Conservation (phyloP, 192 early-diverging fungal species). For the Coemansia sp. region DNA sequence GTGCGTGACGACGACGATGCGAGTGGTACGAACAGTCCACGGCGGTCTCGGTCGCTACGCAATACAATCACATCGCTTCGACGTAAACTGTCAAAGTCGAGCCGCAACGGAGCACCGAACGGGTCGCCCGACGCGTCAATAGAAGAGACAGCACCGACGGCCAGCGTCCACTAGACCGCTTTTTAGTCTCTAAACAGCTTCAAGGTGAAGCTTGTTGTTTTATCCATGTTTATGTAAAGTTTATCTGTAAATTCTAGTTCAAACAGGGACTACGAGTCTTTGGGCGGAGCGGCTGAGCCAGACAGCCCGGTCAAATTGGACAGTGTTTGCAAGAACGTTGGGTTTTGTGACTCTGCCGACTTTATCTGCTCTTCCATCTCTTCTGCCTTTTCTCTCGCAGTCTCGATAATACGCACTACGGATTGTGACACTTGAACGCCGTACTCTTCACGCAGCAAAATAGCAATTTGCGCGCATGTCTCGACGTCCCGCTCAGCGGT, state of each 20-base stretch:
- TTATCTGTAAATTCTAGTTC: no score
- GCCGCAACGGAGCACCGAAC: constrained; percentile 19
- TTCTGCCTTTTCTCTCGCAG: constrained; percentile 2
- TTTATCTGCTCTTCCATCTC: constrained; percentile 34
- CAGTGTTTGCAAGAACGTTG: background rate
- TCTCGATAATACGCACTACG: constrained; percentile 14
- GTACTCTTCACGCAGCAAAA: constrained; percentile 10
- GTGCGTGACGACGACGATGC: constrained; percentile 10
- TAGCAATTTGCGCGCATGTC: constrained; percentile 13
- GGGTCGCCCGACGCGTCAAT: constrained; percentile 27
- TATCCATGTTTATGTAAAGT: no score
- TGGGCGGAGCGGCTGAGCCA: background rate
- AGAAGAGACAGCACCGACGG: constrained; percentile 19
- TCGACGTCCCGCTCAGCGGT: constrained; percentile 18
- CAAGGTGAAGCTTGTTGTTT: no score
- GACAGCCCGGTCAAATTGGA: background rate
- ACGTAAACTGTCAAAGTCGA: constrained; percentile 45
- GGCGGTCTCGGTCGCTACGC: constrained; percentile 45
- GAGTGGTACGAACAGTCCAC: constrained; percentile 22
- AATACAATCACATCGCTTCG: constrained; percentile 53
- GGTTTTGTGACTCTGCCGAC: constrained; percentile 8
- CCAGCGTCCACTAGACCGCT: constrained; percentile 14
- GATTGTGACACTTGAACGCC: background rate
- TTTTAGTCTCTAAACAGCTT: no score
- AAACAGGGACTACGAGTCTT: no score